A percentile compares a stretch with the other conserved stretches of the same genome.
Evolutionary conservation across 345 rosid species (phyloP).

Genomic region (Odontarrhena argentea): DNA sequence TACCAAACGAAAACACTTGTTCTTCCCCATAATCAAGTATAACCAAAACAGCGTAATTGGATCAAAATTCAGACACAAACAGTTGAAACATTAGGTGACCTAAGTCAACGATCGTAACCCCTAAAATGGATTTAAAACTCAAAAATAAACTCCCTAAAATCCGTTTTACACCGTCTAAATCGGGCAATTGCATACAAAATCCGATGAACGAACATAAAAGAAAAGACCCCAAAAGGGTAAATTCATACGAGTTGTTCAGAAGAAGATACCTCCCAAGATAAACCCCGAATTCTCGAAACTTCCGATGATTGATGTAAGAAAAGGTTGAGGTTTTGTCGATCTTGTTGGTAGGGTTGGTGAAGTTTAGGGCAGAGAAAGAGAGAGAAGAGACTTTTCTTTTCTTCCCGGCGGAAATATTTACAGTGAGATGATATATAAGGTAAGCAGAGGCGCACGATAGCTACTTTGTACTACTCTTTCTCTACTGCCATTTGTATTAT

Average conservation of each 20-base stretch:
- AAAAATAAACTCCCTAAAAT: not conserved
- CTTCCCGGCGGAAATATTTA: constrained; percentile 45
- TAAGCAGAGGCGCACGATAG: constrained; percentile 37
- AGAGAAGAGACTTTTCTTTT: constrained; percentile 39
- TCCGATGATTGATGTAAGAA: constrained; percentile 20
- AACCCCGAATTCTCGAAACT: not conserved
- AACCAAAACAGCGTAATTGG: not conserved
- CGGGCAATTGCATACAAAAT: constrained; percentile 14
- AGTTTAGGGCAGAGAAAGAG: not conserved
- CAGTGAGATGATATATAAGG: constrained; percentile 31
- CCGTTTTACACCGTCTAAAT: not conserved
- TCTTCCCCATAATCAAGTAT: not conserved
- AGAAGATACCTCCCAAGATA: constrained; percentile 20
- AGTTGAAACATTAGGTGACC: constrained; percentile 7
- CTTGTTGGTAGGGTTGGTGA: constrained; percentile 36
- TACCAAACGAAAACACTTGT: not conserved
- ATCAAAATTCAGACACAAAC: constrained; percentile 4
- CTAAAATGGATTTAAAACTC: constrained; percentile 24
- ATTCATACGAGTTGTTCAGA: not conserved
- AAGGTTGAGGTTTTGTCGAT: not conserved
- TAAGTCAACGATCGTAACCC: constrained; percentile 40
- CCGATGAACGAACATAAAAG: constrained; percentile 8
- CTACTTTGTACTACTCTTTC: not conserved
- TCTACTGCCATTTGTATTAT: not conserved
- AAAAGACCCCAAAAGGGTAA: constrained; percentile 17